Evolutionary conservation across 208 protist species (phyloP).

Genomic region (Acanthamoeba royreba): DNA sequence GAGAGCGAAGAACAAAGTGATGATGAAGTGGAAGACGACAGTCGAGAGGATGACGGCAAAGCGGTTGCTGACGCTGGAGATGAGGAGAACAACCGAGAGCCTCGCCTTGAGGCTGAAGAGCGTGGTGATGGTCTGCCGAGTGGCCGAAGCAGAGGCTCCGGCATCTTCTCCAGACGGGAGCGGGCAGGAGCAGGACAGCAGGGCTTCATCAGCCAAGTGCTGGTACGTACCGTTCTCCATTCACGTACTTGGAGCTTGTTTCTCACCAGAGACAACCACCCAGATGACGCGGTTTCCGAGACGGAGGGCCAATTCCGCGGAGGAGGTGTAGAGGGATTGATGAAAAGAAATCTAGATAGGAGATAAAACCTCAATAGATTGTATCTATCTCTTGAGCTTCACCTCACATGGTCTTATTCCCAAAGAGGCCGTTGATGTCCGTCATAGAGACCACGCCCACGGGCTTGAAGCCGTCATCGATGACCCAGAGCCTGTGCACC

Average conservation of each 20-base stretch:
- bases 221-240: not conserved
- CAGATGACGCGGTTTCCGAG: no score
- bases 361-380: no score
- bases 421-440: slow-evolving; percentile 9
- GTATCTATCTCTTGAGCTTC: no score
- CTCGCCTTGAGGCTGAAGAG: no score
- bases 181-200: not conserved
- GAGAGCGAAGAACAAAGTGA: not conserved
- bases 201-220: not conserved
- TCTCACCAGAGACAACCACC: not conserved
- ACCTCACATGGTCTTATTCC: not conserved
- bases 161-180: not conserved
- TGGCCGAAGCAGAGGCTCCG: not conserved
- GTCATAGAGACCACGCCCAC: slow-evolving; percentile 32
- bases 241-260: not conserved
- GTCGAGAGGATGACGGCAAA: not conserved
- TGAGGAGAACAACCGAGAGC: no score
- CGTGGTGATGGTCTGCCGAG: no score
- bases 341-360: no score
- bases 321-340: no score
- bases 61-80: not conserved
- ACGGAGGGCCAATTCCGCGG: no score
- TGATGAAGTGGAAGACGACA: not conserved
- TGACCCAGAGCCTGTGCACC: slow-evolving; percentile 40
- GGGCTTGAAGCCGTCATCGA: slow-evolving; percentile 45